phyloP scores from a whole-genome alignment of 2,329 filamentous ascomycete species.

The Alternaria brassicicola region DNA sequence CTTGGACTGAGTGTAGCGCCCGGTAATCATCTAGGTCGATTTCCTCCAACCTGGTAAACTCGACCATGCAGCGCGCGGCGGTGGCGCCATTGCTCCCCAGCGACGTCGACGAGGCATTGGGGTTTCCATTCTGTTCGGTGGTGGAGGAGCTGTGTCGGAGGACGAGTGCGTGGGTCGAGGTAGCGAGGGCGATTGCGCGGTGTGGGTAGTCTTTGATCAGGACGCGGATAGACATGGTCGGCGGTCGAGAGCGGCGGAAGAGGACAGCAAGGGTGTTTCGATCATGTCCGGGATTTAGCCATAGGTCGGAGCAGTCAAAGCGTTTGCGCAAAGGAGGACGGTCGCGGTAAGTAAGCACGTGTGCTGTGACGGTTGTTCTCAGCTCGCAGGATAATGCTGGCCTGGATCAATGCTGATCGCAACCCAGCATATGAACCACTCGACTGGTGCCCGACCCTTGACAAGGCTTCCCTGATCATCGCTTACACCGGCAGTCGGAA shows the following conservation, averaged over 20 bases:
- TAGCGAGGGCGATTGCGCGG: slow-evolving; percentile 85
- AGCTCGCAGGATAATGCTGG: slow-evolving; percentile 21
- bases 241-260: slow-evolving; percentile 18
- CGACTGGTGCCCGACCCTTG: slow-evolving; percentile 25
- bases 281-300: slow-evolving; percentile 30
- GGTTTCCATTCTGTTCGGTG: slow-evolving; percentile 58
- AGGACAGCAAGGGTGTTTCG: slow-evolving; percentile 11
- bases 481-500: slow-evolving; percentile 16
- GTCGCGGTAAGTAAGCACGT: slow-evolving; percentile 32
- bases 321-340: slow-evolving; percentile 4
- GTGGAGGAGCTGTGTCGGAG: slow-evolving; percentile 76
- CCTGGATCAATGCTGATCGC: slow-evolving; percentile 18
- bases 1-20: slow-evolving; percentile 72
- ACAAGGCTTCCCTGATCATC: slow-evolving; percentile 21
- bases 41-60: slow-evolving; percentile 72
- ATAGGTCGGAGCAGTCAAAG: slow-evolving; percentile 1
- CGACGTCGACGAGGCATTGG: slow-evolving; percentile 65
- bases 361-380: slow-evolving; percentile 26
- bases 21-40: slow-evolving; percentile 78
- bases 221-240: slow-evolving; percentile 66
- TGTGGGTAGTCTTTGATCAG: slow-evolving; percentile 85
- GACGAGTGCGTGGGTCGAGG: slow-evolving; percentile 78
- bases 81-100: slow-evolving; percentile 45
- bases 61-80: slow-evolving; percentile 77
- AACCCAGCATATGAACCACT: slow-evolving; percentile 19